A percentile compares a stretch with the other conserved stretches of the same genome.
These are phyloP conservation scores for Diaporthe nobilis DNA, from an alignment of 2,329 filamentous ascomycete genomes.

Conservation along the genomic window DNA sequence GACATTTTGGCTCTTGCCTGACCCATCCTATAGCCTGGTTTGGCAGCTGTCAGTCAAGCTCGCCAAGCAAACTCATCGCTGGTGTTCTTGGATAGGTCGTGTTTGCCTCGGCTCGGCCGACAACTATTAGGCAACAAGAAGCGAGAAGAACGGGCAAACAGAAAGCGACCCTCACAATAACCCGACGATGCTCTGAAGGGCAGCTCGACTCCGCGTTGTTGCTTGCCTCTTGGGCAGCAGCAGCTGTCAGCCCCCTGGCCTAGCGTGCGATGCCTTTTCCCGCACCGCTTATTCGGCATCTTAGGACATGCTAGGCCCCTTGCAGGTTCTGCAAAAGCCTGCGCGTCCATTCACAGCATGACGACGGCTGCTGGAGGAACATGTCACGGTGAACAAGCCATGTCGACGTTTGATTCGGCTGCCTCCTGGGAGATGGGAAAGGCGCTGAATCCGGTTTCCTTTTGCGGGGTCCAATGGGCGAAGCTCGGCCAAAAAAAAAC, in stretches of 20 bases:
- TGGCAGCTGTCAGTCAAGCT: conserved; percentile 15
- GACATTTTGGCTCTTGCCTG: not conserved
- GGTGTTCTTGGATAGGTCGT: not conserved
- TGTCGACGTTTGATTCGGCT: conserved; percentile 28
- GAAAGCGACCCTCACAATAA: not conserved
- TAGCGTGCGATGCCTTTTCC: not conserved
- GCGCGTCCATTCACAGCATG: conserved; percentile 33
- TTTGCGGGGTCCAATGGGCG: conserved; percentile 25
- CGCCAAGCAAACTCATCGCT: conserved; percentile 24
- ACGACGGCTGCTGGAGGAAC: conserved; percentile 11
- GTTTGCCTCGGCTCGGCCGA: conserved; percentile 16
- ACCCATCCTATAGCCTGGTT: not conserved
- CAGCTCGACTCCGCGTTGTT: not conserved
- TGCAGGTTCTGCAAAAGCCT: conserved; percentile 10
- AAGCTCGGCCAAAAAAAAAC: conserved; percentile 15
- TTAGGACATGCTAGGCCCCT: conserved; percentile 7
- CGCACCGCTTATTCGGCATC: conserved; percentile 37
- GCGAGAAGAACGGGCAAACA: not conserved
- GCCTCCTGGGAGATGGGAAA: conserved; percentile 24
- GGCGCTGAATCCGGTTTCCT: not conserved
- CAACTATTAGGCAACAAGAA: not conserved
- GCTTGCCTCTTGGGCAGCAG: conserved; percentile 18
- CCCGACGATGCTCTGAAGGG: not conserved
- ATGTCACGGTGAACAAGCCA: conserved; percentile 15
- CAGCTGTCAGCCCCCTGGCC: not conserved